Conservation (phyloP, 2,329 filamentous ascomycete genomes). For the Harringtonia lauricola region DNA sequence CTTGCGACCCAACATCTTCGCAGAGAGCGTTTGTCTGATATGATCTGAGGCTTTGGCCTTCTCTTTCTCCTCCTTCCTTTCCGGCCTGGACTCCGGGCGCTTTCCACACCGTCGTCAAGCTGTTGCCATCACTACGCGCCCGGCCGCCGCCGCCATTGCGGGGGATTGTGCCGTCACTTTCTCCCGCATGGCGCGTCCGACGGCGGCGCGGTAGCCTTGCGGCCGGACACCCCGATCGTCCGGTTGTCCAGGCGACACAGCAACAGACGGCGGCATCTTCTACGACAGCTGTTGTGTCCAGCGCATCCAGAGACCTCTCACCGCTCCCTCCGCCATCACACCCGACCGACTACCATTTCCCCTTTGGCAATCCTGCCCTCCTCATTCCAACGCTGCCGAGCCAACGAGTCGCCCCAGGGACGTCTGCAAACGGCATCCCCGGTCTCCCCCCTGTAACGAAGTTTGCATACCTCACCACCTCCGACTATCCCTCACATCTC, state of each 20-base stretch:
- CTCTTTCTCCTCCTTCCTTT: not conserved
- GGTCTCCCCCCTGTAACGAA: too few relatives aligned
- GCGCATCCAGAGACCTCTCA: not conserved
- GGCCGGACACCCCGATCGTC: not conserved
- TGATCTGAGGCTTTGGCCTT: not conserved
- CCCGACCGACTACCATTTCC: constrained; percentile 10
- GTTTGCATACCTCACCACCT: too few relatives aligned
- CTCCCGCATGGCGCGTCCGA: not conserved
- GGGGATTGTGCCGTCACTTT: not conserved
- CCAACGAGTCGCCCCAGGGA: not conserved
- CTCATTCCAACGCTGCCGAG: constrained; percentile 9
- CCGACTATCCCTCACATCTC: too few relatives aligned
- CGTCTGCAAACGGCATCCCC: too few relatives aligned
- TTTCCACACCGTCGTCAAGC: constrained; percentile 1
- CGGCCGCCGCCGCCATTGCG: not conserved
- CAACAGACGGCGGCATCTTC: not conserved
- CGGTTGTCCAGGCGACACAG: not conserved
- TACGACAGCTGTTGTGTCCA: not conserved
- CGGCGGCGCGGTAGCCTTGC: not conserved
- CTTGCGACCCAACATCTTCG: too few relatives aligned
- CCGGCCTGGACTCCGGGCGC: not conserved
- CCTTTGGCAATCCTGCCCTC: constrained; percentile 11
- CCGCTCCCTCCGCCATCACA: not conserved
- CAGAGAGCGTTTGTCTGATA: too few relatives aligned
- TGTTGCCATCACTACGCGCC: constrained; percentile 1